Evolutionary conservation across 2,329 filamentous ascomycete species (phyloP).

Genomic region (Fusarium vanettenii): DNA sequence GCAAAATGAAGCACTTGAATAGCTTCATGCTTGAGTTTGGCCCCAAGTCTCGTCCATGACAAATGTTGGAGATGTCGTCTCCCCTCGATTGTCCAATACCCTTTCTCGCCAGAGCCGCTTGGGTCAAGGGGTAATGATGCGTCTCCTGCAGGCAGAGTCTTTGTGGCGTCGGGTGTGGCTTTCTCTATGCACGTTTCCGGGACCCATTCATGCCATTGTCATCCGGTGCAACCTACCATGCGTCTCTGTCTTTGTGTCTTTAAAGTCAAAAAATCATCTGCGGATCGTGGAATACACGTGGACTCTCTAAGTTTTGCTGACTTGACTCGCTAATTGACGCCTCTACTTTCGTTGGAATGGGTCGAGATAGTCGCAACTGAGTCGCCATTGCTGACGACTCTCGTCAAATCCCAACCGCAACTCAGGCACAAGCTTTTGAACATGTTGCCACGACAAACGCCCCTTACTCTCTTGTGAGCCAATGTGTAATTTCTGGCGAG

Average conservation of each 20-base stretch:
- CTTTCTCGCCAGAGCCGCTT: neutral
- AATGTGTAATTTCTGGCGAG: neutral
- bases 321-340: constrained; percentile 19
- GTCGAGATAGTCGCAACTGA: neutral
- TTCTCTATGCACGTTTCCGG: constrained; percentile 33
- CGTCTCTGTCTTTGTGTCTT: neutral
- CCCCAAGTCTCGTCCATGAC: neutral
- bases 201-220: constrained; percentile 7
- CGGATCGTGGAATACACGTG: constrained; percentile 10
- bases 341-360: constrained; percentile 24
- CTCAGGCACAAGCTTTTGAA: constrained; percentile 1
- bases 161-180: constrained; percentile 36
- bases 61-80: constrained; percentile 14
- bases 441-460: constrained; percentile 12
- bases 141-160: constrained; percentile 3
- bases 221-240: constrained; percentile 16
- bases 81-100: neutral
- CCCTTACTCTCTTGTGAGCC: constrained; percentile 1
- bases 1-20: neutral
- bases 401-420: neutral
- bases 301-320: constrained; percentile 16
- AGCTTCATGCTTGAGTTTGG: constrained; percentile 4
- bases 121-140: constrained; percentile 3
- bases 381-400: constrained; percentile 4
- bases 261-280: constrained; percentile 1